Evolutionary conservation across 2,329 filamentous ascomycete genomes (phyloP).

Genomic region (Pezicula neosporulosa): DNA sequence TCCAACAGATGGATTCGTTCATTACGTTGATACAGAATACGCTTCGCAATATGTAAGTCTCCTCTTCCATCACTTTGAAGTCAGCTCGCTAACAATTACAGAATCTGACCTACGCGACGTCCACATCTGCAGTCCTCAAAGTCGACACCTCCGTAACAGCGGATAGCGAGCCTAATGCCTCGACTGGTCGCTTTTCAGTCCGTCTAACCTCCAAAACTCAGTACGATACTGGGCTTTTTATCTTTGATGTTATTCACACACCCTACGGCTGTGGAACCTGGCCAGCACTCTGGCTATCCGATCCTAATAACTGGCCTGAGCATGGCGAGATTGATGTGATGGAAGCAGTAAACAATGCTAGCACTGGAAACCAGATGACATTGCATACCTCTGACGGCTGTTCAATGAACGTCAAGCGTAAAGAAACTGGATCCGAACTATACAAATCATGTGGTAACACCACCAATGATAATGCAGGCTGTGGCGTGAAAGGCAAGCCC

Average conservation of each 20-base stretch:
- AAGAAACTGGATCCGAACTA: constrained; percentile 44
- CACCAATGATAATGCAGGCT: constrained; percentile 37
- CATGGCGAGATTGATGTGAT: constrained; percentile 59
- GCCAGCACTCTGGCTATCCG: constrained; percentile 61
- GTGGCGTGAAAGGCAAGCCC: constrained; percentile 37
- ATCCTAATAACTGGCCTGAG: constrained; percentile 54
- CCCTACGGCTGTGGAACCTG: constrained; percentile 51
- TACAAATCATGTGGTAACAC: constrained; percentile 41
- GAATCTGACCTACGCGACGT: constrained; percentile 60
- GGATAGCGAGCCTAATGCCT: constrained; percentile 51
- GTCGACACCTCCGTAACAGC: constrained; percentile 59
- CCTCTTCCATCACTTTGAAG: background rate
- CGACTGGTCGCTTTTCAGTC: constrained; percentile 26
- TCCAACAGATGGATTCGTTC: constrained; percentile 40
- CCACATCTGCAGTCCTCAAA: constrained; percentile 49
- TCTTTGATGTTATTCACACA: constrained; percentile 56
- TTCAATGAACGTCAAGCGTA: constrained; percentile 34
- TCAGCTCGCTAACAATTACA: background rate
- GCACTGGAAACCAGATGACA: constrained; percentile 39
- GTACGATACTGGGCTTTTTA: constrained; percentile 53
- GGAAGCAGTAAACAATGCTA: constrained; percentile 43
- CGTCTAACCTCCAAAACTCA: constrained; percentile 56
- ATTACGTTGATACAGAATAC: constrained; percentile 33
- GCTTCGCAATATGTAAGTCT: constrained; percentile 29
- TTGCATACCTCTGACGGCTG: constrained; percentile 44